Conservation (phyloP, 805 yeast genomes). For the Lachancea dasiensis region DNA sequence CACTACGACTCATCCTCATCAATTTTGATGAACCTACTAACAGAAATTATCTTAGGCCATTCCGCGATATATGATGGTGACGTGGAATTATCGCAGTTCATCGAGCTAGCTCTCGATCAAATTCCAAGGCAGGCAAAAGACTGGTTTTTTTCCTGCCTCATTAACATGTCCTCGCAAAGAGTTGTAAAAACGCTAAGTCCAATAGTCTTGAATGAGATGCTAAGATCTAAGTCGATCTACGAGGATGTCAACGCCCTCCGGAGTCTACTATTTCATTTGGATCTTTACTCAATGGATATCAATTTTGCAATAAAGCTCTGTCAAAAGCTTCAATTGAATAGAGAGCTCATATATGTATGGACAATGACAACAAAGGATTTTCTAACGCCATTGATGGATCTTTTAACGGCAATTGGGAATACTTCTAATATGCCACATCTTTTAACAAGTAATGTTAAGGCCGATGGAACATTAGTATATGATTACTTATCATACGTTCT, state of each 20-base stretch:
- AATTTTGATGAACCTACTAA: neutral
- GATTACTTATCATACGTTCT: slow-evolving; percentile 62
- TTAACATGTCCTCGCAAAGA: neutral
- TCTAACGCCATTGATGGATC: slow-evolving; percentile 61
- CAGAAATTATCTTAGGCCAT: neutral
- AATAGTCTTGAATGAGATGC: slow-evolving; percentile 1
- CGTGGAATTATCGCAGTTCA: slow-evolving; percentile 9
- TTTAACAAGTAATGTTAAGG: slow-evolving; percentile 12
- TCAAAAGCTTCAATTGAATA: slow-evolving; percentile 47
- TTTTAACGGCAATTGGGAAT: slow-evolving; percentile 34
- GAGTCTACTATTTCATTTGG: slow-evolving; percentile 1
- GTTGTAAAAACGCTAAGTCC: neutral
- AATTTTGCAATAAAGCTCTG: slow-evolving; percentile 69
- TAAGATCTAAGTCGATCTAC: neutral
- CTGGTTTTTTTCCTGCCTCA: neutral
- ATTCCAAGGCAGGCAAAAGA: neutral
- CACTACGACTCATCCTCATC: neutral
- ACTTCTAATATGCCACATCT: slow-evolving; percentile 14
- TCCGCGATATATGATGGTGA: slow-evolving; percentile 2
- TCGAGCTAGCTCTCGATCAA: slow-evolving; percentile 8
- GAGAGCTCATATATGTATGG: slow-evolving; percentile 67
- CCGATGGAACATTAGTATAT: slow-evolving; percentile 34
- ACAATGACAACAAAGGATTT: slow-evolving; percentile 64
- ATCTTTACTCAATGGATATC: slow-evolving; percentile 47
- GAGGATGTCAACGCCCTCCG: neutral